A percentile compares a stretch with the other conserved stretches of the same genome.
These are phyloP conservation scores for Pyricularia grisea DNA, from an alignment of 2,329 filamentous ascomycete species.

Conservation along the genomic window DNA sequence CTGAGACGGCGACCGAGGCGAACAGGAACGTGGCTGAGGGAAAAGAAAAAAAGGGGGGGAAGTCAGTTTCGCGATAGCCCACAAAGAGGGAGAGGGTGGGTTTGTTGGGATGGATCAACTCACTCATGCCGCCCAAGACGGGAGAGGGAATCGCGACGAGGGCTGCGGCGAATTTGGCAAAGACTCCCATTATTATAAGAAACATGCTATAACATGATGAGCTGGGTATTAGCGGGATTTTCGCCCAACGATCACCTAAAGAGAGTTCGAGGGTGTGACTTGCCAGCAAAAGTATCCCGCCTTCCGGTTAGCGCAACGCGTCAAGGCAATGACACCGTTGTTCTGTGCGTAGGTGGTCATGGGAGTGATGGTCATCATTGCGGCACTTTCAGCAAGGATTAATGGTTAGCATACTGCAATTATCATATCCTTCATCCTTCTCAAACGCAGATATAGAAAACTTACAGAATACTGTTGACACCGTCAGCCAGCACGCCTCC, in stretches of 20 bases:
- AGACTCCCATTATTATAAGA: constrained; percentile 71
- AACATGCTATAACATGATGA: constrained; percentile 40
- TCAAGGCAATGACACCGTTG: constrained; percentile 76
- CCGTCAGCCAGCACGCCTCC: constrained; percentile 73
- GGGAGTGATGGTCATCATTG: constrained; percentile 69
- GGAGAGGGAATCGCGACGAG: constrained; percentile 64
- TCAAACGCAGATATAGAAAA: neutral
- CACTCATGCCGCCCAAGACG: constrained; percentile 55
- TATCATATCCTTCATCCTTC: neutral
- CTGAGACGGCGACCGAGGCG: constrained; percentile 64
- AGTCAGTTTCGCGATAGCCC: neutral
- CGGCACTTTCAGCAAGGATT: constrained; percentile 30
- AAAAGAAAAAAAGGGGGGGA: neutral
- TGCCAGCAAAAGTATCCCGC: constrained; percentile 67
- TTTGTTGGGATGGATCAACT: neutral
- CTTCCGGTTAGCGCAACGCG: constrained; percentile 69
- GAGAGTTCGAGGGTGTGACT: constrained; percentile 3
- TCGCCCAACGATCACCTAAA: too few relatives aligned
- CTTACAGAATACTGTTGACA: constrained; percentile 55
- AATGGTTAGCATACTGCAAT: neutral
- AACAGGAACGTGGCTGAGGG: constrained; percentile 63
- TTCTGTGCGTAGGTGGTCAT: constrained; percentile 79
- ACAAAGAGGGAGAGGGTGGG: neutral
- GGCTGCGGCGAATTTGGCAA: constrained; percentile 73
- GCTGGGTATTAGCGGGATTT: neutral